Conservation (phyloP, 805 yeast genomes). For the Pichia scutulata region DNA sequence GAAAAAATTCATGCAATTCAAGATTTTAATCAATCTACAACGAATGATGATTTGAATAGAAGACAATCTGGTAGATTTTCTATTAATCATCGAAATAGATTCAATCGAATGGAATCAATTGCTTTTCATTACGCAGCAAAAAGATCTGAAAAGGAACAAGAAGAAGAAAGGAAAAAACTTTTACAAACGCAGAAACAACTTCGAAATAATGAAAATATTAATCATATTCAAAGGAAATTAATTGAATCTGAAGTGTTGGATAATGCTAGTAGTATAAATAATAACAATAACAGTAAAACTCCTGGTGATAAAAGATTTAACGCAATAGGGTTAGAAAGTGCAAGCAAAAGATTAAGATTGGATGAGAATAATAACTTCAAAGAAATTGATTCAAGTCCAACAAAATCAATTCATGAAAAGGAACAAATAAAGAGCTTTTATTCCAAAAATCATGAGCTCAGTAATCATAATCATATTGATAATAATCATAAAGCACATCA, state of each 20-base stretch:
- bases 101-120: constrained; percentile 45
- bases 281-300: constrained; percentile 6
- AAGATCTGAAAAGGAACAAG: constrained; percentile 13
- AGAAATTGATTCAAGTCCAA: constrained; percentile 26
- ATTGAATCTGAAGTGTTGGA: background rate
- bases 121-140: constrained; percentile 40
- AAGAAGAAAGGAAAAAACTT: background rate
- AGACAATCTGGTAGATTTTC: constrained; percentile 34
- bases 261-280: no score
- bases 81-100: constrained; percentile 36
- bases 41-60: constrained; percentile 19
- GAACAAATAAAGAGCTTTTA: constrained; percentile 14
- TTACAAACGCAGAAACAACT: background rate
- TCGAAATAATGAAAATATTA: background rate
- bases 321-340: constrained; percentile 20
- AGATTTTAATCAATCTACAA: constrained; percentile 18
- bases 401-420: constrained; percentile 21
- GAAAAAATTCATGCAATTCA: constrained; percentile 21
- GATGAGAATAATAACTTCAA: constrained; percentile 18
- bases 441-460: background rate
- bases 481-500: background rate
- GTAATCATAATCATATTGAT: background rate
- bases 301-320: constrained; percentile 24
- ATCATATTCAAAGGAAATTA: background rate
- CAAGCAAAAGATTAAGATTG: constrained; percentile 24